Evolutionary conservation across 2,329 filamentous ascomycete species (phyloP).

Genomic region (Daldinia sp.): DNA sequence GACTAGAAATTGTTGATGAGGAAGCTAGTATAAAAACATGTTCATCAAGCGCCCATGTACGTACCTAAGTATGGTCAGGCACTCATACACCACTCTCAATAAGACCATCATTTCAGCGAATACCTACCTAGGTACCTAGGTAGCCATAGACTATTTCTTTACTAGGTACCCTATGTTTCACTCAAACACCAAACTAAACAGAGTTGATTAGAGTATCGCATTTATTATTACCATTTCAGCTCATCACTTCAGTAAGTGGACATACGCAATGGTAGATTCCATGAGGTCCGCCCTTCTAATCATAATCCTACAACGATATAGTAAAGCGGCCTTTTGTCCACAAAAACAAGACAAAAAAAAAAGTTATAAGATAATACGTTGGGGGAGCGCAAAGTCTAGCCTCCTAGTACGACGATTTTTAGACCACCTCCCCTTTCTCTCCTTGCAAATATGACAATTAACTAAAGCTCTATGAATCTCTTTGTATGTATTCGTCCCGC

Average conservation of each 20-base stretch:
- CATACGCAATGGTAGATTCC: conserved; percentile 27
- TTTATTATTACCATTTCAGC: conserved; percentile 6
- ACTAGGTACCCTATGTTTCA: not conserved
- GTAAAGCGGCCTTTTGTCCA: conserved; percentile 5
- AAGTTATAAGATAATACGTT: conserved; percentile 9
- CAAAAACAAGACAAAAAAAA: conserved; percentile 5
- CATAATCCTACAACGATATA: conserved; percentile 38
- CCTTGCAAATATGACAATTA: conserved; percentile 31
- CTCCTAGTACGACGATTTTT: conserved; percentile 28
- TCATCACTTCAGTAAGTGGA: conserved; percentile 1
- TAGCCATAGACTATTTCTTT: too few species aligned
- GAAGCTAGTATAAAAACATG: too few species aligned
- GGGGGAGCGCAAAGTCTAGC: conserved; percentile 31
- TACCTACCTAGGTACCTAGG: too few species aligned
- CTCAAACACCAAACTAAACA: not conserved
- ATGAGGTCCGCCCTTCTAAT: conserved; percentile 28
- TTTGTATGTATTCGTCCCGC: conserved; percentile 18
- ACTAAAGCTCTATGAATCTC: conserved; percentile 36
- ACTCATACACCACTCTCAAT: not conserved
- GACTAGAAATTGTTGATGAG: too few species aligned
- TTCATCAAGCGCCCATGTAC: too few species aligned
- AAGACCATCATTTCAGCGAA: not conserved
- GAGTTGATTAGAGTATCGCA: not conserved
- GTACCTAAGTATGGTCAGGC: too few species aligned
- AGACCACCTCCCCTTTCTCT: conserved; percentile 14